phyloP scores from a whole-genome alignment of 1,284 basidiomycete species.

The Trichosporon coremiiforme region DNA sequence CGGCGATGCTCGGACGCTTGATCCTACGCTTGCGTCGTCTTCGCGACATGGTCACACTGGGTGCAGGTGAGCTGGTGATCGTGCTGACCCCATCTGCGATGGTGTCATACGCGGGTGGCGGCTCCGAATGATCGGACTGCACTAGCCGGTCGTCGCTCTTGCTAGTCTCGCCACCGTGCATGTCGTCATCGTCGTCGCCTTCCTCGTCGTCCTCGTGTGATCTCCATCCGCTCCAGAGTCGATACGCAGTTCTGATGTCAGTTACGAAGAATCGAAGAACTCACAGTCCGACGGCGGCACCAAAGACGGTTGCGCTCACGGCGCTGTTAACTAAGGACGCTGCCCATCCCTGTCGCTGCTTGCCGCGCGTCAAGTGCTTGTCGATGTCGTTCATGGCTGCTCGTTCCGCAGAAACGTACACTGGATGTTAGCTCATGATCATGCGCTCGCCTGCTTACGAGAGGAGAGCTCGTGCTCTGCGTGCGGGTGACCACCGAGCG shows the following conservation, averaged over 20 bases:
- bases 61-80: neutral
- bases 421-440: neutral
- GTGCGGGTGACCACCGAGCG: slow-evolving; percentile 4
- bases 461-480: neutral
- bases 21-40: slow-evolving; percentile 16
- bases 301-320: slow-evolving; percentile 39
- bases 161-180: slow-evolving; percentile 11
- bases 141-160: neutral
- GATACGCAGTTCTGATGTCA: slow-evolving; percentile 38
- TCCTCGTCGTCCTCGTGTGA: slow-evolving; percentile 15
- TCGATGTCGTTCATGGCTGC: slow-evolving; percentile 8
- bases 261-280: slow-evolving; percentile 15
- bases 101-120: slow-evolving; percentile 15
- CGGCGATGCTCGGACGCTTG: slow-evolving; percentile 26
- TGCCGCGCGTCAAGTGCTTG: slow-evolving; percentile 2
- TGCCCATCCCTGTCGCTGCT: slow-evolving; percentile 34
- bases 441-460: neutral
- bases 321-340: slow-evolving; percentile 34
- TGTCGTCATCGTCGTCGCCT: slow-evolving; percentile 1
- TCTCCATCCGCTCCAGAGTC: slow-evolving; percentile 31
- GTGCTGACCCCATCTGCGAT: neutral
- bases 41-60: slow-evolving; percentile 9
- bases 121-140: slow-evolving; percentile 9
- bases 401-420: slow-evolving; percentile 16
- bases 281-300: slow-evolving; percentile 45